These are phyloP conservation scores for Tephrocybe sp. DNA, from an alignment of 768 basidiomycete genomes.

Conservation along the genomic window DNA sequence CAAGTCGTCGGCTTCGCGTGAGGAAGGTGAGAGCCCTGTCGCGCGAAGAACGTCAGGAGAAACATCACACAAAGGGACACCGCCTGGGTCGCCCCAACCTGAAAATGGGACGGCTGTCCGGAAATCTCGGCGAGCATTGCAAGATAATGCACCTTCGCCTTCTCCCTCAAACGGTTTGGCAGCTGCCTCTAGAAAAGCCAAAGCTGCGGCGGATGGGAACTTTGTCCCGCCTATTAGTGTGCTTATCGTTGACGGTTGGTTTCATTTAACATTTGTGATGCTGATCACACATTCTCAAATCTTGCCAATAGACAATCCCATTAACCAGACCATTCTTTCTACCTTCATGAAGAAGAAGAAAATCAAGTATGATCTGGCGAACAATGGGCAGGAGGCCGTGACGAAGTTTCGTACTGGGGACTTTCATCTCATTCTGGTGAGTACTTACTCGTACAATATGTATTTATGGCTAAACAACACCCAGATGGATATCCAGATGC, in stretches of 20 bases:
- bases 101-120: conserved; percentile 10
- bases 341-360: conserved; percentile 96
- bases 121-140: conserved; percentile 2
- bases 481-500: conserved; percentile 99
- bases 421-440: conserved; percentile 93
- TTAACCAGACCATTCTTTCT: conserved; percentile 97
- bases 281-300: conserved; percentile 8
- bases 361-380: conserved; percentile 93
- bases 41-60: neutral
- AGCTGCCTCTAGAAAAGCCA: conserved; percentile 47
- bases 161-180: conserved; percentile 24
- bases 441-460: conserved; percentile 26
- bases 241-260: conserved; percentile 92
- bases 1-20: conserved; percentile 9
- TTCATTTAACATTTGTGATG: neutral
- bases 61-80: conserved; percentile 7
- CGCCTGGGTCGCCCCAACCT: conserved; percentile 13
- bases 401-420: conserved; percentile 91
- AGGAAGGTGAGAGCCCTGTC: neutral
- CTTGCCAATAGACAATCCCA: conserved; percentile 79
- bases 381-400: conserved; percentile 94
- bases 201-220: conserved; percentile 55
- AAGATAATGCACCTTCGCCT: conserved; percentile 7
- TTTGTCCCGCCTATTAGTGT: conserved; percentile 97
- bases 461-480: neutral